A percentile compares a stretch with the other conserved stretches of the same genome.
Conservation (phyloP, 176 grass and related monocot species). For the Thinopyrum elongatum region DNA sequence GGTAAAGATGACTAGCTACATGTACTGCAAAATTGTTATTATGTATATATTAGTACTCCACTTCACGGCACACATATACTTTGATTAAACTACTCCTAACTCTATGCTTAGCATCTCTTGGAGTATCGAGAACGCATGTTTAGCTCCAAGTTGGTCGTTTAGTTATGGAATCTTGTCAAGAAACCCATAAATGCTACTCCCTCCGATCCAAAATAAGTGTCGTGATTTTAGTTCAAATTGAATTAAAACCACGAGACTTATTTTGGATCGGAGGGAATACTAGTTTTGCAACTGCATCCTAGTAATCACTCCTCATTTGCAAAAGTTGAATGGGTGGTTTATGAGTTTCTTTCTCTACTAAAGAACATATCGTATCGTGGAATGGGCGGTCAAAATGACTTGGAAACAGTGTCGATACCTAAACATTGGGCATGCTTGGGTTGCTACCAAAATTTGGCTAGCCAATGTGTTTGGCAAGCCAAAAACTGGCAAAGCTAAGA, state of each 20-base stretch:
- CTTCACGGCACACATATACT: not conserved
- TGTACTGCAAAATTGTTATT: not conserved
- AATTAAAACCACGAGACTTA: too few relatives aligned
- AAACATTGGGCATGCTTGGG: too few relatives aligned
- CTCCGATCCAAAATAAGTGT: too few relatives aligned
- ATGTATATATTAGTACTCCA: not conserved
- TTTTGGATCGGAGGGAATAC: not conserved
- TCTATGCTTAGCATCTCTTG: conserved; percentile 37
- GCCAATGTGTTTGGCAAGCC: too few relatives aligned
- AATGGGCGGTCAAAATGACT: not conserved
- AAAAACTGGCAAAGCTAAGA: not conserved
- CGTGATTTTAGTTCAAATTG: too few relatives aligned
- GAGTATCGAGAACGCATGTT: not conserved
- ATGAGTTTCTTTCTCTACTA: not conserved
- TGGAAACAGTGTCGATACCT: not conserved
- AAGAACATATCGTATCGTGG: not conserved
- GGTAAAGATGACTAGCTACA: conserved; percentile 14
- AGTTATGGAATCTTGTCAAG: conserved; percentile 25
- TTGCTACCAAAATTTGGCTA: too few relatives aligned
- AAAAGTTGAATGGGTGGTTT: not conserved
- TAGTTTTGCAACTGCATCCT: not conserved
- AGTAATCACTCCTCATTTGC: conserved; percentile 18
- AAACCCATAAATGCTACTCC: conserved; percentile 9
- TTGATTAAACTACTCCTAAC: conserved; percentile 3
- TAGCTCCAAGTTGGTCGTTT: conserved; percentile 21